Evolutionary conservation across 1,284 basidiomycete genomes (phyloP), one percentile per base, ranked within the genome.

Genomic region (Exsudoporus floridanus): DNA sequence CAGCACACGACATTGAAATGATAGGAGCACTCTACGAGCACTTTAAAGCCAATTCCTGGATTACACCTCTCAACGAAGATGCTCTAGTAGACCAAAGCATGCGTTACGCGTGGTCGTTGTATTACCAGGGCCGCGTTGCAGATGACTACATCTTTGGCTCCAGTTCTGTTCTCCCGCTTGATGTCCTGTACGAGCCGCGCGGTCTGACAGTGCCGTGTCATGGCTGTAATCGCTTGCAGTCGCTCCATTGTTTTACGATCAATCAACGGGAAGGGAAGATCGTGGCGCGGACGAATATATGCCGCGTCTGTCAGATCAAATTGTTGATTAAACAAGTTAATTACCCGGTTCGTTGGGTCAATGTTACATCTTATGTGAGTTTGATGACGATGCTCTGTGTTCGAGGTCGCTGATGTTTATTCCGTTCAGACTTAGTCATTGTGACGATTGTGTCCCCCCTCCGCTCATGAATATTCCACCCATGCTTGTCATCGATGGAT

Each of bases 1-100:
- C 76, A 1, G 73, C 73, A 2, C 68, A 71, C 51, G 75, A 77
- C 60, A 73, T 77, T 44, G 63, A 70, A 40, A 68, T 74, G 53
- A 72, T 77, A 41, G 66, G 61, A 14, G 58, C 64, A 4, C 62
- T 77, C 12, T 74, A 74, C 61, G 65, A 65, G 4, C 56, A 69
- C 41, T 76, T 77, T 49, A 53, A 56, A 9, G 28, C 56, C n/a
- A 49, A 58, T 8, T 59, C 60, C 0, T 76, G 70, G 67, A 64
- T 76, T 50, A 66, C 61, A 1, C 31, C 48, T 2, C 6, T 2
- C 49, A 59, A 53, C 16, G 53, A 59, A 14, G 53, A 38, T 23
- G 5, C 14, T 0, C 46, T 67, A 27, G 48, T 62, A 12, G 59
- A 62, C 12, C 55, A 67, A 25, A 69, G 66, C 52, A 65, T 59